These are phyloP conservation scores for Trichosanthes cucumerina DNA, from an alignment of 306 rosid species.

Conservation along the genomic window DNA sequence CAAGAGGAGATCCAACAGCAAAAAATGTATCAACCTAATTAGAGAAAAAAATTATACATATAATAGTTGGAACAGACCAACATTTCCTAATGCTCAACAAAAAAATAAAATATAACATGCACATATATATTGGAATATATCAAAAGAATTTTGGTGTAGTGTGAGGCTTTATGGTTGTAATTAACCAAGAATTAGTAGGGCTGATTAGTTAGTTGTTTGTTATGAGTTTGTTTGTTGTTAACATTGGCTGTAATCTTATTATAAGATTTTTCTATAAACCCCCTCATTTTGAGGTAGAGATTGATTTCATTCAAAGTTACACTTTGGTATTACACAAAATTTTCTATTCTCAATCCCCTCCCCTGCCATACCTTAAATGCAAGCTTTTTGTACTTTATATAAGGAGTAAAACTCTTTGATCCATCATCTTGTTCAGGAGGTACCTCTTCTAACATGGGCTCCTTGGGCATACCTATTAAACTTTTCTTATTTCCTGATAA, in stretches of 20 bases:
- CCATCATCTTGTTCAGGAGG: slow-evolving; percentile 36
- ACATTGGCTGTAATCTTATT: too few species aligned
- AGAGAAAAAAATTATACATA: background rate
- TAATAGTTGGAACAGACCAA: slow-evolving; percentile 8
- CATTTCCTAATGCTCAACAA: background rate
- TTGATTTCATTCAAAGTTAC: too few species aligned
- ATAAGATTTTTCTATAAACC: too few species aligned
- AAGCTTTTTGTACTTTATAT: slow-evolving; percentile 73
- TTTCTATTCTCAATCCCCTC: background rate
- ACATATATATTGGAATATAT: background rate
- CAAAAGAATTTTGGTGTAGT: too few species aligned
- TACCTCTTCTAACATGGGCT: slow-evolving; percentile 24
- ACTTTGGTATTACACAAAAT: too few species aligned
- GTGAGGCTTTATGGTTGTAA: too few species aligned
- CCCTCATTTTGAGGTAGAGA: too few species aligned
- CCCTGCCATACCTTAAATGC: slow-evolving; percentile 53
- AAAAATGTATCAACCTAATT: slow-evolving; percentile 90
- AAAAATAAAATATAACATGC: background rate
- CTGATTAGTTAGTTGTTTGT: too few species aligned
- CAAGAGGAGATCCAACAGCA: slow-evolving; percentile 99
- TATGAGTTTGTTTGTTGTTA: too few species aligned
- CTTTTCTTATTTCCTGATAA: slow-evolving; percentile 28
- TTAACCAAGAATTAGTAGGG: too few species aligned
- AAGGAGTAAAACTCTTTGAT: slow-evolving; percentile 51
- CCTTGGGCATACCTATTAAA: slow-evolving; percentile 25